Evolutionary conservation across 805 yeast genomes (phyloP), one percentile per base, ranked within the genome.

Genomic region (Candida dajiaensis): DNA sequence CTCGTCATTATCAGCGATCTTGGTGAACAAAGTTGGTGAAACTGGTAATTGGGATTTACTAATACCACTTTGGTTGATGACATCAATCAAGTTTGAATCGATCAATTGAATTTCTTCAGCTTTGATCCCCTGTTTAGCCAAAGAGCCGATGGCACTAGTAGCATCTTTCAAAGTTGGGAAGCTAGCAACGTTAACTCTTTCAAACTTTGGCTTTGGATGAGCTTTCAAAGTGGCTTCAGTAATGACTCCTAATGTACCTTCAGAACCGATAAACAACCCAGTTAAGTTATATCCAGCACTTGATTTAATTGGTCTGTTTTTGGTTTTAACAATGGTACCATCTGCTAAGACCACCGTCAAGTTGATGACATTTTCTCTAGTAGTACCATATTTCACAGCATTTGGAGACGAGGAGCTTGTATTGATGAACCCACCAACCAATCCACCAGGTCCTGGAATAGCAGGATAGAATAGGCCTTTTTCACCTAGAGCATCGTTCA

Each of bases 341-440:
- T 85, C 95, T 12, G 94, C 86, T 41, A 85, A 65, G 6, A 86
- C 94, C 20, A 85, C 85, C 0, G 88, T 86, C 49, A 85, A 61
- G 48, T 76, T 76, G 25, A 85, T 61, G 1, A 83, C 79, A 59
- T 84, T 81, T 62, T 85, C 89, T 59, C 81, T 78, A 80, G 85
- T 83, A 18, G 92, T 86, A 20, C 95, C 95, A 55, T 83, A 85
- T 41, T 86, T 65, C 22, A 80, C 78, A 21, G 92, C 89, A 54
- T 85, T 82, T 5, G 92, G 82, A 11, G 94, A 94, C 0, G 89
- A 83, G 47, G 92, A 85, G 33, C 83, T 80, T 19, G 87, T 84
- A n/a, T 81, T 83, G 40, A 81, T 77, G 77, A 84, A 82, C 3
- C 95, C 95, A 36, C 88, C 85, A 46, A 86, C 80, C 51, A 81